phyloP scores from a whole-genome alignment of 257 asterid species.

The Solanum peruvianum region DNA sequence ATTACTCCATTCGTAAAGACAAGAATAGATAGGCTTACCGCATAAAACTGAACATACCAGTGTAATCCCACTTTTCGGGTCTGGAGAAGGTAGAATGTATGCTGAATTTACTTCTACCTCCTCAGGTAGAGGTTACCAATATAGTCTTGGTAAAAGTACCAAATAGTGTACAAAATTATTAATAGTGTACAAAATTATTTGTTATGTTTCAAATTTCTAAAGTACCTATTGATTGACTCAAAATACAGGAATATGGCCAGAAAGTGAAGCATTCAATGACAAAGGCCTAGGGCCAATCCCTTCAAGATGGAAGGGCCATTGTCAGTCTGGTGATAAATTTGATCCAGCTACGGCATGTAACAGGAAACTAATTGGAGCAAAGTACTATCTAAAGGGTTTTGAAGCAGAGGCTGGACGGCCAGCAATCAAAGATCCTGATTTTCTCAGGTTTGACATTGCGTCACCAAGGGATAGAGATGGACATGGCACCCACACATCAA shows the following conservation, averaged over 20 bases:
- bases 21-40: neutral
- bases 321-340: slow-evolving; percentile 12
- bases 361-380: slow-evolving; percentile 35
- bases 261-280: slow-evolving; percentile 17
- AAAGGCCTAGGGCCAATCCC: slow-evolving; percentile 29
- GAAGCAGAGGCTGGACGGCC: neutral
- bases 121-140: neutral
- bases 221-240: neutral
- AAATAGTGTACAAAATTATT: neutral
- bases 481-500: slow-evolving; percentile 23
- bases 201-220: neutral
- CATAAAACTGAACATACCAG: neutral
- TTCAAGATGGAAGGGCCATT: slow-evolving; percentile 26
- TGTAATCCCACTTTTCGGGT: neutral
- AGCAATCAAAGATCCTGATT: neutral
- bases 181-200: neutral
- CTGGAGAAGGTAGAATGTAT: no score
- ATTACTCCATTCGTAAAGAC: neutral
- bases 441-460: neutral
- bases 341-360: slow-evolving; percentile 18
- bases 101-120: neutral
- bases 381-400: slow-evolving; percentile 14
- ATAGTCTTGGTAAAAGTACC: neutral
- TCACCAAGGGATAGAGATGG: slow-evolving; percentile 21
- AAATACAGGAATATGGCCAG: slow-evolving; percentile 28